phyloP scores from a whole-genome alignment of 208 protist species.

The Vickermania ingenoplastis region DNA sequence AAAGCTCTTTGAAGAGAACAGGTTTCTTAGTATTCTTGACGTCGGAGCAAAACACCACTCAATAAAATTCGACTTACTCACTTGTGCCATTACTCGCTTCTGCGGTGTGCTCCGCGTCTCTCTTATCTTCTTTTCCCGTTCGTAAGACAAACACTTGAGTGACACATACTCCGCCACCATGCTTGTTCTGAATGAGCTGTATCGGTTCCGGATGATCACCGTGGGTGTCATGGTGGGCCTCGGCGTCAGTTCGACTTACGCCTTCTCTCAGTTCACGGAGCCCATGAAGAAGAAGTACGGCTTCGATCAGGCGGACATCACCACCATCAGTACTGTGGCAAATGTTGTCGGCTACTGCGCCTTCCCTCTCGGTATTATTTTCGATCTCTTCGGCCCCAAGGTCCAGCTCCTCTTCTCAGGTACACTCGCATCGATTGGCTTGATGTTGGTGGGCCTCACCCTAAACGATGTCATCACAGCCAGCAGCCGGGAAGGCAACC shows the following conservation, averaged over 20 bases:
- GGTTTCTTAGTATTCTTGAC: not conserved
- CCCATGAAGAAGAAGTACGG: conserved; percentile 36
- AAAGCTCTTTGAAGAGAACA: not conserved
- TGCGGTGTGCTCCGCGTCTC: too few relatives aligned
- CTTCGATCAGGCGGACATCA: conserved; percentile 64
- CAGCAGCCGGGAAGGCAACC: conserved; percentile 15
- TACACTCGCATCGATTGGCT: conserved; percentile 38
- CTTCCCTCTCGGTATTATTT: conserved; percentile 58
- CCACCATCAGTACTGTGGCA: conserved; percentile 72
- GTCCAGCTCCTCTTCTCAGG: conserved; percentile 33
- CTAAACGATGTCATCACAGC: conserved; percentile 40
- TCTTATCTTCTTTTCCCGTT: not conserved
- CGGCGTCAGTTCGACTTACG: conserved; percentile 59
- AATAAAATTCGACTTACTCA: too few relatives aligned
- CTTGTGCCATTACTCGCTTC: too few relatives aligned
- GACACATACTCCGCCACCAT: conserved; percentile 10
- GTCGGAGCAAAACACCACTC: not conserved
- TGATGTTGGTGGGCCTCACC: conserved; percentile 51
- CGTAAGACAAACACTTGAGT: conserved; percentile 9
- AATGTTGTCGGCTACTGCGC: conserved; percentile 50
- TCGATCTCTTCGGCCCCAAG: conserved; percentile 60
- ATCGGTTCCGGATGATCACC: conserved; percentile 64
- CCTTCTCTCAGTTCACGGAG: conserved; percentile 66
- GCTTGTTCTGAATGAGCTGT: conserved; percentile 47
- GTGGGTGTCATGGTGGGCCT: conserved; percentile 54